Percentiles rank a stretch among this genome's conserved stretches.
Evolutionary conservation across 2,329 filamentous ascomycete genomes (phyloP).

Genomic region (Coniochaeta sp.): DNA sequence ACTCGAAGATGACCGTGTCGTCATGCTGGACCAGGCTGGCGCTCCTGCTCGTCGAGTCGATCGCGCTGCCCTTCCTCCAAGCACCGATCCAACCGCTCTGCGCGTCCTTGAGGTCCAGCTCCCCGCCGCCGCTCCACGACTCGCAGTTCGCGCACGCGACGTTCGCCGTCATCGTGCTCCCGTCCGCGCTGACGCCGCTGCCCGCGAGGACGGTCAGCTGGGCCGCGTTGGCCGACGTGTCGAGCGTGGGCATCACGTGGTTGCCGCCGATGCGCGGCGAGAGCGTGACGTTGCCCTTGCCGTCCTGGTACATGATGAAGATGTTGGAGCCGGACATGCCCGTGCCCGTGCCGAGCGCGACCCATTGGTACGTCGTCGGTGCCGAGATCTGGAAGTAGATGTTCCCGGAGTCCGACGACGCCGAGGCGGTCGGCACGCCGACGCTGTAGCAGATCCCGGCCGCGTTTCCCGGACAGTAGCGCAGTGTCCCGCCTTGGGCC

Average conservation of each 20-base stretch:
- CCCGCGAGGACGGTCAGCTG: constrained; percentile 48
- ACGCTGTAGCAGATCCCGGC: constrained; percentile 46
- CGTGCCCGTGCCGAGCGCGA: constrained; percentile 48
- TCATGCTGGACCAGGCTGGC: constrained; percentile 40
- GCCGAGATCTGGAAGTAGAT: constrained; percentile 56
- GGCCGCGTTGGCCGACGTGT: constrained; percentile 28
- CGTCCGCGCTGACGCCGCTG: constrained; percentile 43
- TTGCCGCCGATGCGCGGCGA: constrained; percentile 45
- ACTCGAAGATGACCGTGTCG: constrained; percentile 29
- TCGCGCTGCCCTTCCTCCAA: constrained; percentile 38
- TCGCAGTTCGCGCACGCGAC: constrained; percentile 47
- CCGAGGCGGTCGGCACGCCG: constrained; percentile 44
- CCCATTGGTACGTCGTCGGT: constrained; percentile 46
- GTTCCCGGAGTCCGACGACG: constrained; percentile 40
- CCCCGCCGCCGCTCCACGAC: constrained; percentile 31
- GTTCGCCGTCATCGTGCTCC: constrained; percentile 51
- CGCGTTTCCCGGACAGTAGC: constrained; percentile 31
- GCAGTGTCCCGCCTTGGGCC: constrained; percentile 17
- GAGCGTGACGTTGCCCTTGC: constrained; percentile 51
- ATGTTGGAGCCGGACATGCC: constrained; percentile 51
- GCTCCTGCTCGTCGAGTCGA: constrained; percentile 33
- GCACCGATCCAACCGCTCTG: constrained; percentile 44
- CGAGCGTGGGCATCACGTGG: constrained; percentile 38
- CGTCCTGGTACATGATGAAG: constrained; percentile 55
- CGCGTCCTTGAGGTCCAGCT: constrained; percentile 28